Conservation (phyloP, 768 basidiomycete genomes). For the Tulasnella sp. region DNA sequence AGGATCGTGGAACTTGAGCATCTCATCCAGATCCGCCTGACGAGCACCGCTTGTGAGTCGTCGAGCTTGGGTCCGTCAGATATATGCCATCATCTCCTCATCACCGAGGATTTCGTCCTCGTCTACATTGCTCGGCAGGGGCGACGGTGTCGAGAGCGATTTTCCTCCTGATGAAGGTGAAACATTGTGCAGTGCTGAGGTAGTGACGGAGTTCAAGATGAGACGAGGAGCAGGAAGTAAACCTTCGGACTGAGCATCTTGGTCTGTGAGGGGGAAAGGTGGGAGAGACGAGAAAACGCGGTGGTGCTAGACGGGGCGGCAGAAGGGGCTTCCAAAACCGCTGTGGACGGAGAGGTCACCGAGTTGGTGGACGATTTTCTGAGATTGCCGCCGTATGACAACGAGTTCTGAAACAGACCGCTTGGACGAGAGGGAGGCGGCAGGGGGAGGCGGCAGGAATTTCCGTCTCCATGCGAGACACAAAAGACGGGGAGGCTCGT, state of each 20-base stretch:
- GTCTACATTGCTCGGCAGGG: slow-evolving; percentile 60
- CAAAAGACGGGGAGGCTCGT: slow-evolving; percentile 8
- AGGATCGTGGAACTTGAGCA: slow-evolving; percentile 90
- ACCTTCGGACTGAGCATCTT: slow-evolving; percentile 75
- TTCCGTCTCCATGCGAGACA: neutral
- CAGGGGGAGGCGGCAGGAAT: too few species aligned
- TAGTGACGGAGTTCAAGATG: slow-evolving; percentile 37
- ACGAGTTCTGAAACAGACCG: slow-evolving; percentile 48
- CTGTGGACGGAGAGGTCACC: slow-evolving; percentile 38
- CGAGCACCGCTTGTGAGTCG: slow-evolving; percentile 71
- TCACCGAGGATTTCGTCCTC: slow-evolving; percentile 85
- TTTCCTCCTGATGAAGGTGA: slow-evolving; percentile 57
- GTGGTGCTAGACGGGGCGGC: neutral
- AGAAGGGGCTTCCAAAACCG: slow-evolving; percentile 32
- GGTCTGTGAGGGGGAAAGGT: slow-evolving; percentile 73
- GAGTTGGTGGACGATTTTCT: slow-evolving; percentile 79
- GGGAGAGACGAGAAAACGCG: slow-evolving; percentile 47
- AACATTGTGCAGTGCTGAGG: slow-evolving; percentile 20
- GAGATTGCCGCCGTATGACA: slow-evolving; percentile 55
- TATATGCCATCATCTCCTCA: slow-evolving; percentile 95
- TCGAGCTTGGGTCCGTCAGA: slow-evolving; percentile 80
- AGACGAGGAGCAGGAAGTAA: slow-evolving; percentile 43
- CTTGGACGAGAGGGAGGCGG: slow-evolving; percentile 4
- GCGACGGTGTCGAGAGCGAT: slow-evolving; percentile 75
- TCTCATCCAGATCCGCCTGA: slow-evolving; percentile 76